Conservation (phyloP, 805 yeast species). For the Ogataea naganishii region DNA sequence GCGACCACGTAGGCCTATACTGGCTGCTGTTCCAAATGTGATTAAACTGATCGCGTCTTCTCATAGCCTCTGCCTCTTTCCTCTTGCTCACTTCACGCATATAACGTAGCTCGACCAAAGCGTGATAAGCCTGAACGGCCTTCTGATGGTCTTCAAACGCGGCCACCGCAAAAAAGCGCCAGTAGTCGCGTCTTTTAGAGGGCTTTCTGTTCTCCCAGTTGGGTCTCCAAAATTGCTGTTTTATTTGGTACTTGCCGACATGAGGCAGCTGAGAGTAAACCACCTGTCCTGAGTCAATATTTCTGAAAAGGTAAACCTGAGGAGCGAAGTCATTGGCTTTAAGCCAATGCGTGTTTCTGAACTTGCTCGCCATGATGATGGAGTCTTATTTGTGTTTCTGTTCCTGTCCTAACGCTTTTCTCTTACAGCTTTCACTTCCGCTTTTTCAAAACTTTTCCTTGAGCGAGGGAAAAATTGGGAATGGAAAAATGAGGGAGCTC, state of each 20-base stretch:
- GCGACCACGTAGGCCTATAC: constrained; percentile 83
- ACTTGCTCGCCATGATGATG: constrained; percentile 26
- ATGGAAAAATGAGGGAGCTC: too few species aligned
- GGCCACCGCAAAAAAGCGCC: constrained; percentile 88
- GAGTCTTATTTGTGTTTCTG: too few species aligned
- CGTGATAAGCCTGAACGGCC: constrained; percentile 67
- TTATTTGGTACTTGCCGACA: constrained; percentile 44
- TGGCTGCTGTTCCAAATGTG: constrained; percentile 83
- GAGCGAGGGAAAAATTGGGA: too few species aligned
- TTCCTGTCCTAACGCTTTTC: too few species aligned
- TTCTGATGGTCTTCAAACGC: constrained; percentile 49
- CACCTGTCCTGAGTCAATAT: constrained; percentile 84
- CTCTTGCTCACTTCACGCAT: constrained; percentile 57
- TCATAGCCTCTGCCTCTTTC: constrained; percentile 54
- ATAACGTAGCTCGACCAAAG: constrained; percentile 63
- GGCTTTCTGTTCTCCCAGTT: constrained; percentile 89
- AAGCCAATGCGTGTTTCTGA: constrained; percentile 53
- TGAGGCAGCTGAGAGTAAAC: constrained; percentile 78
- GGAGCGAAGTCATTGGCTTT: constrained; percentile 63
- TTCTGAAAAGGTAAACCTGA: constrained; percentile 74
- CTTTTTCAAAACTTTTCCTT: too few species aligned
- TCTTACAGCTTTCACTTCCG: too few species aligned
- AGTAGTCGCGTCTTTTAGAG: constrained; percentile 69
- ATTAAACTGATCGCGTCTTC: constrained; percentile 68
- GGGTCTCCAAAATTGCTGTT: constrained; percentile 67